Percentiles rank a stretch among this genome's conserved stretches.
These are phyloP conservation scores for Neopestalotiopsis sp. DNA, from an alignment of 2,329 filamentous ascomycete genomes.

Conservation along the genomic window DNA sequence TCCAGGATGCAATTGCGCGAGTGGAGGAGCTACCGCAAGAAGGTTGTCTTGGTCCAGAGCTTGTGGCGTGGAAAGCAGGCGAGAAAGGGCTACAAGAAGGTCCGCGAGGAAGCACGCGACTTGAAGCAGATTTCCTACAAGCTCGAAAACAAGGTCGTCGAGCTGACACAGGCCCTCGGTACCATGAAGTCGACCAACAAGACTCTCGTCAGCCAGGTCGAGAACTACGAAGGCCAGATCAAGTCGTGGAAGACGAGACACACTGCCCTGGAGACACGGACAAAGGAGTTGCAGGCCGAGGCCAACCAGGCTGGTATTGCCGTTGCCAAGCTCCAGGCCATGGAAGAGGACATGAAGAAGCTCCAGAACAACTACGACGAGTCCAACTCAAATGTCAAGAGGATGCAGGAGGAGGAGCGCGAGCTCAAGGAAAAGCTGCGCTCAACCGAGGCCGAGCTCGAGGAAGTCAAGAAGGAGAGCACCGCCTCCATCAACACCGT, in stretches of 20 bases:
- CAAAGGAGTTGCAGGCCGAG: conserved; percentile 93
- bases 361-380: conserved; percentile 89
- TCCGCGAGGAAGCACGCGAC: conserved; percentile 95
- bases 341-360: conserved; percentile 96
- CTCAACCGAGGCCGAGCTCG: conserved; percentile 79
- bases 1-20: conserved; percentile 76
- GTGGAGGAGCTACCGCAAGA: conserved; percentile 89
- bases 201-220: conserved; percentile 81
- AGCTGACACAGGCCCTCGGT: conserved; percentile 91
- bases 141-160: conserved; percentile 98
- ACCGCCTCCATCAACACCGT: conserved; percentile 85
- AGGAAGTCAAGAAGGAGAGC: conserved; percentile 76
- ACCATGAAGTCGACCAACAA: conserved; percentile 96
- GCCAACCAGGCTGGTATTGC: conserved; percentile 98
- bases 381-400: conserved; percentile 86
- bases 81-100: conserved; percentile 82
- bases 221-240: conserved; percentile 95
- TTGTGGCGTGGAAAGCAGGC: conserved; percentile 88
- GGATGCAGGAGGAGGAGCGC: conserved; percentile 93
- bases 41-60: conserved; percentile 88
- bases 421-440: conserved; percentile 83
- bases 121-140: conserved; percentile 99
- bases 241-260: conserved; percentile 95
- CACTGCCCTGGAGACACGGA: conserved; percentile 84
- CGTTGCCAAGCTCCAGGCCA: conserved; percentile 83